phyloP scores from a whole-genome alignment of 768 basidiomycete species.

The Agaricus subrufescens region DNA sequence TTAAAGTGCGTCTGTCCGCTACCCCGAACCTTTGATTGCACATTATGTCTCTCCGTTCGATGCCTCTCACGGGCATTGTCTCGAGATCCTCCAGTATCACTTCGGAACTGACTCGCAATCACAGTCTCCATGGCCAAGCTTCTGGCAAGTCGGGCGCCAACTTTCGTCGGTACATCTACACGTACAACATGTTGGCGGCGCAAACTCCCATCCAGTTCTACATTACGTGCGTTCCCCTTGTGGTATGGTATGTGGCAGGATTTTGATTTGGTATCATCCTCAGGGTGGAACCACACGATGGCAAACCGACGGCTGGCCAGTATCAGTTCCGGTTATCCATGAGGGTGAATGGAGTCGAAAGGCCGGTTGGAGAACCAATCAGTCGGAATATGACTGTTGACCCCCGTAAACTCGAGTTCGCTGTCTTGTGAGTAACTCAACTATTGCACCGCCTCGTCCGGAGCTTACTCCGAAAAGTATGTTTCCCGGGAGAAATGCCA shows the following conservation, averaged over 20 bases:
- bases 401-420: slow-evolving; percentile 52
- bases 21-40: neutral
- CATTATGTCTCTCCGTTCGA: slow-evolving; percentile 9
- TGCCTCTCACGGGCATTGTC: slow-evolving; percentile 1
- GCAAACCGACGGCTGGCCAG: slow-evolving; percentile 36
- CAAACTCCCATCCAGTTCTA: slow-evolving; percentile 42
- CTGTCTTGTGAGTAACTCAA: slow-evolving; percentile 48
- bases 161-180: slow-evolving; percentile 46
- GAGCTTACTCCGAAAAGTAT: slow-evolving; percentile 27
- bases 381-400: slow-evolving; percentile 44
- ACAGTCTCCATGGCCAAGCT: slow-evolving; percentile 18
- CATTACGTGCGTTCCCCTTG: slow-evolving; percentile 40
- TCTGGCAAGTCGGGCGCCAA: slow-evolving; percentile 16
- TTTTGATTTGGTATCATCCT: neutral
- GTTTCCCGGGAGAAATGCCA: slow-evolving; percentile 44
- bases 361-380: slow-evolving; percentile 44
- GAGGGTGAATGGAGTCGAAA: slow-evolving; percentile 51
- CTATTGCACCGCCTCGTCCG: neutral
- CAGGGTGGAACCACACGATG: slow-evolving; percentile 42
- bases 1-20: slow-evolving; percentile 18
- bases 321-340: slow-evolving; percentile 53
- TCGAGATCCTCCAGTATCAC: neutral
- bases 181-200: slow-evolving; percentile 42
- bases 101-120: neutral
- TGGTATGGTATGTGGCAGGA: neutral